phyloP scores from a whole-genome alignment of 139 green algal genomes.

The Picochlorum sp. region DNA sequence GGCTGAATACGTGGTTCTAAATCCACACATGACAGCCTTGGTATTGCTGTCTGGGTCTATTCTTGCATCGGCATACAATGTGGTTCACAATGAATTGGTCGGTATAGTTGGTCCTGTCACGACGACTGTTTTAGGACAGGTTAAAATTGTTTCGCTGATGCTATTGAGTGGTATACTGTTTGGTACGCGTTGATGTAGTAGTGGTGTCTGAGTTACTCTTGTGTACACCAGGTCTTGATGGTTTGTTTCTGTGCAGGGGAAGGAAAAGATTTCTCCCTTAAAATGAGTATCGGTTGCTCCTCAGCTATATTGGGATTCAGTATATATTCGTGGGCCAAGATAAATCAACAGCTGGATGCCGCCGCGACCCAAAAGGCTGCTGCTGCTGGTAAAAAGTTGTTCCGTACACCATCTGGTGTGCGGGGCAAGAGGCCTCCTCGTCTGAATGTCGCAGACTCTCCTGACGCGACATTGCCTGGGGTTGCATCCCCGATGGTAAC shows the following conservation, averaged over 20 bases:
- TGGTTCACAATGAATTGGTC: constrained; percentile 8
- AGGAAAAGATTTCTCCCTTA: background rate
- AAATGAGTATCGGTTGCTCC: constrained; percentile 7
- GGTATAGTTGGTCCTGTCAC: constrained; percentile 6
- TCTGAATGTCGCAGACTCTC: too few species aligned
- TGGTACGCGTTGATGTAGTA: background rate
- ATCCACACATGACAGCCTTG: background rate
- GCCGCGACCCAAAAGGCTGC: background rate
- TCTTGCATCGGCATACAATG: constrained; percentile 3
- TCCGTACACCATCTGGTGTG: background rate
- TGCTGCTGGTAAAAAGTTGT: background rate
- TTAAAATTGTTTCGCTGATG: constrained; percentile 10
- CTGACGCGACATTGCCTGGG: too few species aligned
- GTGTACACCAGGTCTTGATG: background rate
- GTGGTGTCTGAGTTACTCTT: background rate
- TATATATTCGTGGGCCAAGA: constrained; percentile 7
- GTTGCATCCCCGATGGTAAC: too few species aligned
- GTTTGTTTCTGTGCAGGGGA: constrained; percentile 5
- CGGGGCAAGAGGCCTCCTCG: too few species aligned
- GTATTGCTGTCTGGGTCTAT: background rate
- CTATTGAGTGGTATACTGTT: constrained; percentile 5
- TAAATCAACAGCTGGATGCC: background rate
- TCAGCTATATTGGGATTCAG: constrained; percentile 5
- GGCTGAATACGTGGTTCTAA: background rate
- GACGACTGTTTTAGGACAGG: constrained; percentile 4